Percentiles rank a stretch among this genome's conserved stretches.
These are phyloP conservation scores for Botrytis squamosa DNA, from an alignment of 2,329 filamentous ascomycete species.

Conservation along the genomic window DNA sequence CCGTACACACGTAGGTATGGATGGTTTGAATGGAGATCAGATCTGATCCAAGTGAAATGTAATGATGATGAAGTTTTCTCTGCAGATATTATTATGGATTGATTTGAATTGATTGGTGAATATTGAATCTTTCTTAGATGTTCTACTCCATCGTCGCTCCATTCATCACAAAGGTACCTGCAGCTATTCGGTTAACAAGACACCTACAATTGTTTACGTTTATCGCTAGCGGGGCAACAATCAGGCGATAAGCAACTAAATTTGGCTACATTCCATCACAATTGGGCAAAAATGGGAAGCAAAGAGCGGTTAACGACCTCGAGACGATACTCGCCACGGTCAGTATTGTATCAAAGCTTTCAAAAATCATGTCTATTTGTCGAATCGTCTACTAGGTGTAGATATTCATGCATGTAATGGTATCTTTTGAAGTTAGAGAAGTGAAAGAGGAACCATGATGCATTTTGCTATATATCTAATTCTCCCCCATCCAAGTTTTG, in stretches of 20 bases:
- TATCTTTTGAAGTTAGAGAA: background rate
- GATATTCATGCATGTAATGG: background rate
- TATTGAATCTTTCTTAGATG: background rate
- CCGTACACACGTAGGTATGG: background rate
- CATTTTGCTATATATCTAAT: background rate
- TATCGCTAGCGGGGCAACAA: conserved; percentile 8
- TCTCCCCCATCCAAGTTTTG: background rate
- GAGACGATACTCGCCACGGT: background rate
- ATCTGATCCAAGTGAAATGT: background rate
- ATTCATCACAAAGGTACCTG: background rate
- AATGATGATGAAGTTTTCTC: background rate
- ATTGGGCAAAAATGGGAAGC: background rate
- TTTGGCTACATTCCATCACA: background rate
- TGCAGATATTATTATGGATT: background rate
- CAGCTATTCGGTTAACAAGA: conserved; percentile 1
- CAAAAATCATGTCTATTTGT: background rate
- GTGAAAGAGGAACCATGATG: background rate
- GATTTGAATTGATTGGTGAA: background rate
- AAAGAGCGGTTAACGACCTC: background rate
- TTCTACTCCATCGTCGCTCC: background rate
- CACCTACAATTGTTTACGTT: background rate
- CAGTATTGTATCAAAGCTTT: conserved; percentile 5
- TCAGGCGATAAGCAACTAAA: conserved; percentile 7
- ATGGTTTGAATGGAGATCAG: background rate
- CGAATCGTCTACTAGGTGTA: background rate